Percentiles rank a stretch among this genome's conserved stretches.
phyloP scores from a whole-genome alignment of 2,329 filamentous ascomycete species.

The Epichloe glyceriae region DNA sequence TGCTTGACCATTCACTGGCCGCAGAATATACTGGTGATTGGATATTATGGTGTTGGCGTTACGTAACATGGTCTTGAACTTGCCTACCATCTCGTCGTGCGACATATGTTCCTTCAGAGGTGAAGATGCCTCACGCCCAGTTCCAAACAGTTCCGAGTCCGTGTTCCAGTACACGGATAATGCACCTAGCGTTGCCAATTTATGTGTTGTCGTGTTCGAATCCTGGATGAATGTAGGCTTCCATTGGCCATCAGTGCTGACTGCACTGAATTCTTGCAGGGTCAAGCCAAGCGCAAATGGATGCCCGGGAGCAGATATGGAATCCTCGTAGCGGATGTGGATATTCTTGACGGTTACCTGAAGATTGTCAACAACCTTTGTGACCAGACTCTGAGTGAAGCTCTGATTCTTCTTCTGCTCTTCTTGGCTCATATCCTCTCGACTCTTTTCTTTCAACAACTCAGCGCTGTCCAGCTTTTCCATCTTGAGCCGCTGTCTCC shows the following conservation, averaged over 20 bases:
- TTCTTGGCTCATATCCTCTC: constrained; percentile 86
- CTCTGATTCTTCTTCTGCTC: constrained; percentile 97
- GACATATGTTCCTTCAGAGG: constrained; percentile 42
- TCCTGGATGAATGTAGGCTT: constrained; percentile 91
- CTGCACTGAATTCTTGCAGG: constrained; percentile 88
- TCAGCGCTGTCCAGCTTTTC: constrained; percentile 97
- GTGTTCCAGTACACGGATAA: constrained; percentile 98
- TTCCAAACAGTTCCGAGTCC: constrained; percentile 70
- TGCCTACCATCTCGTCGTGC: constrained; percentile 65
- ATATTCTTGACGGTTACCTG: constrained; percentile 98
- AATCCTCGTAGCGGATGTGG: constrained; percentile 95
- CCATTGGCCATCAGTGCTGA: constrained; percentile 93
- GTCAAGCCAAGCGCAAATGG: constrained; percentile 89
- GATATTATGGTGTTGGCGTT: constrained; percentile 43
- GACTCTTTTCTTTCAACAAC: constrained; percentile 78
- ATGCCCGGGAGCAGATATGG: constrained; percentile 86
- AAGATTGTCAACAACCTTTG: constrained; percentile 95
- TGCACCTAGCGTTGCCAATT: constrained; percentile 80
- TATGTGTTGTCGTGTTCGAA: constrained; percentile 71
- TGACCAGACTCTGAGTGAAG: constrained; percentile 88
- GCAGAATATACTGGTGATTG: constrained; percentile 84
- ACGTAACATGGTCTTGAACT: constrained; percentile 70
- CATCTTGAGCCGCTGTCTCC: constrained; percentile 90
- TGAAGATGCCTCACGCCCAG: constrained; percentile 53
- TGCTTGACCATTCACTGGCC: constrained; percentile 87